Conservation (phyloP, 495 filamentous ascomycete species). For the Talaromyces wortmannii region DNA sequence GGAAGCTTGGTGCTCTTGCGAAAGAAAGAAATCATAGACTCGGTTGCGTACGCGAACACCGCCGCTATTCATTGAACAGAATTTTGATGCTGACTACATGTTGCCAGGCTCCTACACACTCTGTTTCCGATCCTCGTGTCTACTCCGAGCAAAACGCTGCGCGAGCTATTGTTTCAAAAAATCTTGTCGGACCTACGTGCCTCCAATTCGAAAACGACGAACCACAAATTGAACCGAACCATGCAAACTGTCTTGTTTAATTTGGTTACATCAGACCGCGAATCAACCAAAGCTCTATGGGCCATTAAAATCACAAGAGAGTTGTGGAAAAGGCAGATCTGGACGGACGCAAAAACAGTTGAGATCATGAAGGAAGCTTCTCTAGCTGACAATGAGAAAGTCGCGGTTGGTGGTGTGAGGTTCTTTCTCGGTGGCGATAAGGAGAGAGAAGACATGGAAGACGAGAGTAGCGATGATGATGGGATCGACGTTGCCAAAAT, state of each 20-base stretch:
- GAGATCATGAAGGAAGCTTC: slow-evolving; percentile 91
- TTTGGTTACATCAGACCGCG: slow-evolving; percentile 75
- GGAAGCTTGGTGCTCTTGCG: slow-evolving; percentile 80
- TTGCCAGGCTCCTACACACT: slow-evolving; percentile 62
- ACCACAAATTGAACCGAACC: slow-evolving; percentile 86
- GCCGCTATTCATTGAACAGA: background rate
- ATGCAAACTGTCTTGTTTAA: slow-evolving; percentile 92
- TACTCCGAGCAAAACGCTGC: slow-evolving; percentile 80
- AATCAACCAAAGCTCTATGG: slow-evolving; percentile 84
- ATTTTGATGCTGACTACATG: background rate
- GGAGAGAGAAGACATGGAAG: slow-evolving; percentile 85
- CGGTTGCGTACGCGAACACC: slow-evolving; percentile 46
- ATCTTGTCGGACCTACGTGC: slow-evolving; percentile 84
- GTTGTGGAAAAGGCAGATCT: slow-evolving; percentile 82
- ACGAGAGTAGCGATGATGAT: slow-evolving; percentile 78
- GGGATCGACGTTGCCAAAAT: slow-evolving; percentile 71
- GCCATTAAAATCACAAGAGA: slow-evolving; percentile 85
- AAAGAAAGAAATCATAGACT: slow-evolving; percentile 89
- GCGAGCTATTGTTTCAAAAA: slow-evolving; percentile 79
- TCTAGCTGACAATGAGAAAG: slow-evolving; percentile 80
- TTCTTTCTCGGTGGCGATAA: slow-evolving; percentile 97
- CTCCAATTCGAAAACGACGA: slow-evolving; percentile 75
- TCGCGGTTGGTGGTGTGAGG: slow-evolving; percentile 74
- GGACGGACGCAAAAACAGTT: slow-evolving; percentile 81
- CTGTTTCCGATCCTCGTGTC: slow-evolving; percentile 86